Evolutionary conservation across 1,284 basidiomycete genomes (phyloP).

Genomic region (Fomitiporia mediterranea): DNA sequence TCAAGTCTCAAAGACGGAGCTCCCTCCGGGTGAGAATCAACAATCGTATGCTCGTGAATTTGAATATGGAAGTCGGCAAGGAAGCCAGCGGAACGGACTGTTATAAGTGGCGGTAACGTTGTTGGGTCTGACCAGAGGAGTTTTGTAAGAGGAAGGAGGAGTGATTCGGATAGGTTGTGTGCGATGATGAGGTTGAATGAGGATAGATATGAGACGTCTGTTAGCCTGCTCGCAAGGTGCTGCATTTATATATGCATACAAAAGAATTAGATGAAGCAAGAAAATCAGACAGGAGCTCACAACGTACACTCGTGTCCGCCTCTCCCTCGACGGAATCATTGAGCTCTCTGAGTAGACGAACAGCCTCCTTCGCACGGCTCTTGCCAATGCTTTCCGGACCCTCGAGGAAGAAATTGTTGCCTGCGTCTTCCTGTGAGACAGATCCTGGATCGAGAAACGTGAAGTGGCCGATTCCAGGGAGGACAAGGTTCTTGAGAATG

Average conservation of each 20-base stretch:
- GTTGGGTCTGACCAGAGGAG: slow-evolving; percentile 65
- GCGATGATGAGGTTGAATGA: slow-evolving; percentile 80
- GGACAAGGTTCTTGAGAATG: slow-evolving; percentile 91
- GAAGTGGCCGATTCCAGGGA: slow-evolving; percentile 91
- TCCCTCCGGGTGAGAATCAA: slow-evolving; percentile 90
- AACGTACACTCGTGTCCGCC: slow-evolving; percentile 52
- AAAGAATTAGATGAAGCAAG: neutral
- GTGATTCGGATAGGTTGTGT: slow-evolving; percentile 63
- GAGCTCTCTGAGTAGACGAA: slow-evolving; percentile 76
- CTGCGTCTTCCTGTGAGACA: slow-evolving; percentile 74
- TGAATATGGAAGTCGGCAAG: slow-evolving; percentile 86
- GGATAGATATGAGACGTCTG: slow-evolving; percentile 42
- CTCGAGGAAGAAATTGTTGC: slow-evolving; percentile 95
- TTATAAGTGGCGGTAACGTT: slow-evolving; percentile 63
- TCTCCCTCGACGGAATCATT: slow-evolving; percentile 82
- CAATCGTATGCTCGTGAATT: slow-evolving; percentile 82
- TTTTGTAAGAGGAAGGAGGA: slow-evolving; percentile 56
- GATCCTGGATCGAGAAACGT: slow-evolving; percentile 72
- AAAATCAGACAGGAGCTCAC: neutral
- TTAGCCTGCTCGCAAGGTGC: slow-evolving; percentile 55
- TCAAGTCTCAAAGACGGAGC: slow-evolving; percentile 84
- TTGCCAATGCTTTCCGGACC: slow-evolving; percentile 73
- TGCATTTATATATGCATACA: slow-evolving; percentile 24
- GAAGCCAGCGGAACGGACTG: slow-evolving; percentile 82
- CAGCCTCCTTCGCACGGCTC: slow-evolving; percentile 75